Percentiles rank a stretch among this genome's conserved stretches.
These are phyloP conservation scores for Claviceps spartinae DNA, from an alignment of 2,329 filamentous ascomycete genomes.

Conservation along the genomic window DNA sequence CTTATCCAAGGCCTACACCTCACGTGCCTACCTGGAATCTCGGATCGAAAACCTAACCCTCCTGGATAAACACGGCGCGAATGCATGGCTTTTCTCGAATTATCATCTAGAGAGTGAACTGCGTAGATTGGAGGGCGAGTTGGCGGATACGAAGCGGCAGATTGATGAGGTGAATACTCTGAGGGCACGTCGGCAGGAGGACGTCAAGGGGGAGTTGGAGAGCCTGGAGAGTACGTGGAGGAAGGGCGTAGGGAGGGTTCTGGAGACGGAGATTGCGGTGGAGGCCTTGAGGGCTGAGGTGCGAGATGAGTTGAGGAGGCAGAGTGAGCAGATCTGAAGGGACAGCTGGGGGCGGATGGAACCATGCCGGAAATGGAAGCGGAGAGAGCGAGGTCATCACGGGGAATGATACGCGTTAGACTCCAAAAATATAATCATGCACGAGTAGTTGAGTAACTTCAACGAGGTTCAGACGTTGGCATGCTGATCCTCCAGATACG, in stretches of 20 bases:
- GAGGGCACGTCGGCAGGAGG: constrained; percentile 57
- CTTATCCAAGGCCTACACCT: constrained; percentile 40
- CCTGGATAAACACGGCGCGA: constrained; percentile 73
- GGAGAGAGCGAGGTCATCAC: too few species aligned
- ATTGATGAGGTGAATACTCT: constrained; percentile 61
- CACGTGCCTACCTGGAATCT: constrained; percentile 36
- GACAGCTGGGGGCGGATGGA: too few species aligned
- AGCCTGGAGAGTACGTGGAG: constrained; percentile 69
- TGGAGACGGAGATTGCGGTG: constrained; percentile 78
- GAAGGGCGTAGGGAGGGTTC: constrained; percentile 59
- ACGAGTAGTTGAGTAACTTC: too few species aligned
- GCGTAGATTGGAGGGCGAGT: constrained; percentile 55
- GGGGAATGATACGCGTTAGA: too few species aligned
- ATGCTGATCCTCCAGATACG: too few species aligned
- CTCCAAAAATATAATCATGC: too few species aligned
- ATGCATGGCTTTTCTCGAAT: constrained; percentile 84
- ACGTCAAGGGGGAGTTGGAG: constrained; percentile 56
- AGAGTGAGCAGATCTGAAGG: not conserved
- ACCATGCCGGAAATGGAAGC: too few species aligned
- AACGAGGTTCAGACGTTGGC: too few species aligned
- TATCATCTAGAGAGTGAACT: constrained; percentile 58
- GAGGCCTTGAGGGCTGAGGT: constrained; percentile 57
- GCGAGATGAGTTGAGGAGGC: constrained; percentile 42
- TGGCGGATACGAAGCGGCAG: constrained; percentile 52
- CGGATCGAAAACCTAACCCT: constrained; percentile 48